These are phyloP conservation scores for Flaveria trinervia DNA, from an alignment of 129 eudicot species.

Conservation along the genomic window DNA sequence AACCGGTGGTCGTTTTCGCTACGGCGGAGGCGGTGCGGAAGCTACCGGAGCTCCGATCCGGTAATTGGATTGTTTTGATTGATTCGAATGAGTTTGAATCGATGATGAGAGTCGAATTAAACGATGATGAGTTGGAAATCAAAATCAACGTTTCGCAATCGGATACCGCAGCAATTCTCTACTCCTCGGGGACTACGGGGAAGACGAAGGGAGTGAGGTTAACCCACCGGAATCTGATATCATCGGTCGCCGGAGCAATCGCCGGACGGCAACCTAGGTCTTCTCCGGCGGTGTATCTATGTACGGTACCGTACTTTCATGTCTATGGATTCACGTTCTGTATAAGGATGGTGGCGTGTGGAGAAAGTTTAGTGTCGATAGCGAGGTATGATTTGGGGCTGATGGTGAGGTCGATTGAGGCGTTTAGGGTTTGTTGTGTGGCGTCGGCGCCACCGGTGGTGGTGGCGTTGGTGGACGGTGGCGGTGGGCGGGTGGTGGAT, in stretches of 20 bases:
- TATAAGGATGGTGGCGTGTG: slow-evolving; percentile 40
- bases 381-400: slow-evolving; percentile 32
- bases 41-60: slow-evolving; percentile 17
- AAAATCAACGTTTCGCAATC: slow-evolving; percentile 34
- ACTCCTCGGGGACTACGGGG: slow-evolving; percentile 79
- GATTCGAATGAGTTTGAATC: slow-evolving; percentile 54
- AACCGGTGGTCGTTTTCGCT: slow-evolving; percentile 55
- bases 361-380: slow-evolving; percentile 46
- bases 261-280: slow-evolving; percentile 30
- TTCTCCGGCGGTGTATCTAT: slow-evolving; percentile 44
- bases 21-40: slow-evolving; percentile 35
- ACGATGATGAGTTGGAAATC: not conserved
- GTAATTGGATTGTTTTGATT: slow-evolving; percentile 27
- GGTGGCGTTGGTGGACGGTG: slow-evolving; percentile 43
- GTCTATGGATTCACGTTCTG: slow-evolving; percentile 45
- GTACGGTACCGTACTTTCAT: slow-evolving; percentile 64
- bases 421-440: slow-evolving; percentile 48
- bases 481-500: slow-evolving; percentile 24
- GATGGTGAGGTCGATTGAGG: slow-evolving; percentile 50
- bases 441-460: slow-evolving; percentile 61
- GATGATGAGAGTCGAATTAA: slow-evolving; percentile 19
- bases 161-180: slow-evolving; percentile 60
- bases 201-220: slow-evolving; percentile 58
- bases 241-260: slow-evolving; percentile 39
- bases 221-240: slow-evolving; percentile 59